Base-by-base conservation (phyloP, 225 moss, liverwort and hornwort species). In the Rhytidiadelphus loreus region DNA sequence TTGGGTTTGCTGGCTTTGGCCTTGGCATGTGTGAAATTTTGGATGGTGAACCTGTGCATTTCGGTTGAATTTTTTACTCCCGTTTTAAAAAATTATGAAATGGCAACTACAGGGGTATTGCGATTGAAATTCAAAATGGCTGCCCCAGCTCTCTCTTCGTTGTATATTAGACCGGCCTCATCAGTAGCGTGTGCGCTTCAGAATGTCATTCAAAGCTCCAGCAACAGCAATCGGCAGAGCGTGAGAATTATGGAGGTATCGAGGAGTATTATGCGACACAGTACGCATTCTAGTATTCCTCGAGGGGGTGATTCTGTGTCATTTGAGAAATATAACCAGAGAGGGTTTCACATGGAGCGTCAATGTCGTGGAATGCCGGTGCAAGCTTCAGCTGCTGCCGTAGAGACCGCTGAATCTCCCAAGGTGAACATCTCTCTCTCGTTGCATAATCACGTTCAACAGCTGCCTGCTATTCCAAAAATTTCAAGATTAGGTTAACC, bases 301-400 rank as follows among this genome's bases (percentile, higher is more conserved):
- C 87, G 77, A 46, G 75, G n/a, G 6, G 35, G 44, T 73, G 58
- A 81, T 33, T 57, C 21, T 9, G 61, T 77, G 39, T 48, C 60
- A 44, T 82, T 73, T 68, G 65, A 80, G 69, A 84, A 48, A 37
- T 70, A 66, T 74, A 64, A 60, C 43, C 64, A 77, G 86, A 53
- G 88, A 62, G 86, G 66, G 64, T 68, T 89, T 41, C 46, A 48
- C 53, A 9, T 81, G 89, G 89, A 90, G 88, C 86, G 87, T 75
- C 89, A 78, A n/a, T 80, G 84, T 37, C 73, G 92, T 85, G 91
- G 88, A 83, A 83, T 94, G 86, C 79, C 68, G 55, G 88, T 91
- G 16, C 92, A 88, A 70, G 97, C 96, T 22, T 88, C 98, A 52
- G 95, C 94, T 62, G 88, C 98, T 23, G 88, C 95, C 16, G 88